Percentiles rank a stretch among this genome's conserved stretches.
phyloP scores from a whole-genome alignment of 768 basidiomycete species.

The Exsudoporus frostii region DNA sequence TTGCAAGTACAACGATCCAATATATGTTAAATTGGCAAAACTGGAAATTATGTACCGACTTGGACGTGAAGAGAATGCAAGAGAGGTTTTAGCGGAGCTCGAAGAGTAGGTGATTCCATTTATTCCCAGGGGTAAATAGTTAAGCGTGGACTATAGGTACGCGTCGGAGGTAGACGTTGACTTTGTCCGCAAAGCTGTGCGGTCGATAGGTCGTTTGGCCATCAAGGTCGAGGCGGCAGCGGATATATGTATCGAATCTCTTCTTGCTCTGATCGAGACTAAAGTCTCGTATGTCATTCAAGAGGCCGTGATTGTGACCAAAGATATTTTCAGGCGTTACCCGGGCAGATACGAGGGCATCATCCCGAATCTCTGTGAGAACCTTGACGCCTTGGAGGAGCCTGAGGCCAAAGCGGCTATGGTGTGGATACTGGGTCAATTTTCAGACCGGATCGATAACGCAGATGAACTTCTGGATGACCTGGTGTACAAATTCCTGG shows the following conservation, averaged over 20 bases:
- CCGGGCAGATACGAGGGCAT: constrained; percentile 96
- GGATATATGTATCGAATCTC: constrained; percentile 83
- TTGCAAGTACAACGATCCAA: constrained; percentile 99
- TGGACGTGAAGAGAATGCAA: constrained; percentile 90
- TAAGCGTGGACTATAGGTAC: constrained; percentile 53
- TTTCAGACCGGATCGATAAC: constrained; percentile 92
- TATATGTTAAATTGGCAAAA: constrained; percentile 97
- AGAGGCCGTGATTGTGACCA: constrained; percentile 95
- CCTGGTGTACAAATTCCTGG: constrained; percentile 80
- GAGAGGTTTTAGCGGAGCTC: constrained; percentile 89
- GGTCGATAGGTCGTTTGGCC: constrained; percentile 95
- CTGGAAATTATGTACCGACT: constrained; percentile 99
- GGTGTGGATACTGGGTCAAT: constrained; percentile 98
- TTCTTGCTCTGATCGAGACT: constrained; percentile 85
- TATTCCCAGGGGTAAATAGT: background rate
- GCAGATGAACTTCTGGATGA: constrained; percentile 95
- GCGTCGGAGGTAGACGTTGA: constrained; percentile 98
- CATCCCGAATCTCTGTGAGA: constrained; percentile 89
- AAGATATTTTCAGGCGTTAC: constrained; percentile 96
- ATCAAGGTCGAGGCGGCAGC: constrained; percentile 93
- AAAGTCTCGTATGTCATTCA: constrained; percentile 97
- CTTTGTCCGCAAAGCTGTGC: constrained; percentile 95
- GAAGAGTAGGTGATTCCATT: constrained; percentile 70
- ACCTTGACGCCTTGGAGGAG: constrained; percentile 89
- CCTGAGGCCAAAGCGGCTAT: constrained; percentile 96